Percentiles rank a stretch among this genome's conserved stretches.
Evolutionary conservation across 176 grass and related monocot species (phyloP).

Genomic region (Oryza nivara): DNA sequence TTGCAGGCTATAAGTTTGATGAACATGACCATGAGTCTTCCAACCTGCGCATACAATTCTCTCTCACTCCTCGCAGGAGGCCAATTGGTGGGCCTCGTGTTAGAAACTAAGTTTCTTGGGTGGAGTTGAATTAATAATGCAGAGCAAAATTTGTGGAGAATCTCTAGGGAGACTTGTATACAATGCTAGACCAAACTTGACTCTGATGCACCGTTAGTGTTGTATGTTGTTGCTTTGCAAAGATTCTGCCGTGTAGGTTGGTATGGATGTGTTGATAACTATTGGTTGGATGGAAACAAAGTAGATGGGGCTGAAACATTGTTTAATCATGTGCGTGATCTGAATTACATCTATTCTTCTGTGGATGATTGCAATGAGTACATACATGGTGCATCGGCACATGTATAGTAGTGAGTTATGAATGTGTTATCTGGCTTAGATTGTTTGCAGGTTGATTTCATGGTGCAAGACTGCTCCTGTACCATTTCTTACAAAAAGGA

Average conservation of each 20-base stretch:
- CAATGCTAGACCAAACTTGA: background rate
- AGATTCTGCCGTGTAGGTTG: background rate
- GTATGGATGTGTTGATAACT: background rate
- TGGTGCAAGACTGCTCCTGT: background rate
- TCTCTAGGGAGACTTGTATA: background rate
- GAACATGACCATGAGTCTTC: constrained; percentile 64
- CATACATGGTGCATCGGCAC: background rate
- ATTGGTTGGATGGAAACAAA: background rate
- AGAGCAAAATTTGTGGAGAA: background rate
- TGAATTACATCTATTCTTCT: background rate
- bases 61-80: constrained; percentile 54
- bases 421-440: background rate
- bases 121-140: background rate
- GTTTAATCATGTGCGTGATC: background rate
- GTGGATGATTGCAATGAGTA: background rate
- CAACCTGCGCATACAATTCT: constrained; percentile 70
- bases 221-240: background rate
- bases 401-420: background rate
- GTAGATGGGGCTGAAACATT: background rate
- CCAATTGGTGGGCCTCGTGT: constrained; percentile 50
- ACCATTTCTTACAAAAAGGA: background rate
- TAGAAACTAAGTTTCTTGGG: constrained; percentile 49
- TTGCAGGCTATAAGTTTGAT: constrained; percentile 86
- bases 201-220: background rate
- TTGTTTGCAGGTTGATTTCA: background rate